These are phyloP conservation scores for Camelina neglecta DNA, from an alignment of 345 rosid genomes.

Conservation along the genomic window DNA sequence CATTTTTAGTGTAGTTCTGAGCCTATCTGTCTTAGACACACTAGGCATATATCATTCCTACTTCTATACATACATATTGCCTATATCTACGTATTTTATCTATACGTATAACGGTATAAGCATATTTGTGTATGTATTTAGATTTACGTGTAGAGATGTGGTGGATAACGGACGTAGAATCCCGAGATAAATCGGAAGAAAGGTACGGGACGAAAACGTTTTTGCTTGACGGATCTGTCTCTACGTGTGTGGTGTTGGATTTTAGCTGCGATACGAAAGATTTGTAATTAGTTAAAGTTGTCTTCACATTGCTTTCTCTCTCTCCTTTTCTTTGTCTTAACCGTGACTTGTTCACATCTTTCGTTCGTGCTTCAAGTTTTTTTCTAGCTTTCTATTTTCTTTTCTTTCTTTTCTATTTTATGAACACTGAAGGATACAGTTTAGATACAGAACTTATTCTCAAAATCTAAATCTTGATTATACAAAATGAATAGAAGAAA, in stretches of 20 bases:
- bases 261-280: conserved; percentile 36
- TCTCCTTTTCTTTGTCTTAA: conserved; percentile 23
- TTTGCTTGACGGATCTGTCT: conserved; percentile 44
- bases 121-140: conserved; percentile 3
- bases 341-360: conserved; percentile 47
- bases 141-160: conserved; percentile 7
- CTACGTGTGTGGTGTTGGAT: conserved; percentile 39
- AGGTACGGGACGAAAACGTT: conserved; percentile 45
- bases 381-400: conserved; percentile 17
- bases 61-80: conserved; percentile 22
- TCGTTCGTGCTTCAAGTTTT: conserved; percentile 20
- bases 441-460: background rate
- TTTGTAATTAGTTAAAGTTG: conserved; percentile 37
- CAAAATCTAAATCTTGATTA: background rate
- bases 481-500: background rate
- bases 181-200: conserved; percentile 48
- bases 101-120: conserved; percentile 2
- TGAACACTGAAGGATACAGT: background rate
- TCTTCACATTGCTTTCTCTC: conserved; percentile 36
- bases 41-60: conserved; percentile 41
- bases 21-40: conserved; percentile 37
- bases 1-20: conserved; percentile 50
- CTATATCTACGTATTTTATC: conserved; percentile 4
- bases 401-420: background rate
- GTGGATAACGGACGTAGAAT: conserved; percentile 44